Percentiles rank a stretch among this genome's conserved stretches.
phyloP scores from a whole-genome alignment of 805 yeast species.

The Candida ulmi region DNA sequence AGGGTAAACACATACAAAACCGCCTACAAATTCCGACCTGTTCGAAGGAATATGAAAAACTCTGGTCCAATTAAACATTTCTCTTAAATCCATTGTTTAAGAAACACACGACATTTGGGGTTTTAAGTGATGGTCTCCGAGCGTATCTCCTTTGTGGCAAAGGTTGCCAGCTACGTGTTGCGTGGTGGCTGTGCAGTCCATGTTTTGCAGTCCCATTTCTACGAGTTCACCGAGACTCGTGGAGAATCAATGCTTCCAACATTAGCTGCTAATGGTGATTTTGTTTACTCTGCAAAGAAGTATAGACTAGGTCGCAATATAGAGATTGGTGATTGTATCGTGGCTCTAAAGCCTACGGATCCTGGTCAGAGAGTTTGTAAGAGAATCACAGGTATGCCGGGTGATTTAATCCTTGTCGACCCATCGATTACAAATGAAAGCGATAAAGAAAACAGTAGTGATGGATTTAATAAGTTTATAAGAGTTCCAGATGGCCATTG shows the following conservation, averaged over 20 bases:
- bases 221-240: constrained; percentile 73
- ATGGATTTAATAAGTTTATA: constrained; percentile 43
- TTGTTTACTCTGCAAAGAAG: constrained; percentile 67
- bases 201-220: constrained; percentile 57
- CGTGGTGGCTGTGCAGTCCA: constrained; percentile 64
- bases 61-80: too few species aligned
- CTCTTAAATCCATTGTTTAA: too few species aligned
- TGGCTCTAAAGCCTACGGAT: constrained; percentile 85
- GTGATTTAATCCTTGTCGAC: constrained; percentile 76
- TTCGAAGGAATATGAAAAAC: too few species aligned
- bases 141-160: constrained; percentile 16
- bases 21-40: neutral
- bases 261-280: constrained; percentile 65
- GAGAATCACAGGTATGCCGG: constrained; percentile 93
- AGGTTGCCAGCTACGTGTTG: constrained; percentile 20
- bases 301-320: constrained; percentile 60
- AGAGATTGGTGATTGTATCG: constrained; percentile 79
- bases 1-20: neutral
- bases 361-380: constrained; percentile 85
- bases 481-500: constrained; percentile 90
- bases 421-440: constrained; percentile 48
- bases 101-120: too few species aligned
- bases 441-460: constrained; percentile 10
- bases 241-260: constrained; percentile 98
- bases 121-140: constrained; percentile 11